A percentile compares a stretch with the other conserved stretches of the same genome.
Evolutionary conservation across 352 stramenopile genomes (phyloP).

Genomic region (Pythium plurisporium): DNA sequence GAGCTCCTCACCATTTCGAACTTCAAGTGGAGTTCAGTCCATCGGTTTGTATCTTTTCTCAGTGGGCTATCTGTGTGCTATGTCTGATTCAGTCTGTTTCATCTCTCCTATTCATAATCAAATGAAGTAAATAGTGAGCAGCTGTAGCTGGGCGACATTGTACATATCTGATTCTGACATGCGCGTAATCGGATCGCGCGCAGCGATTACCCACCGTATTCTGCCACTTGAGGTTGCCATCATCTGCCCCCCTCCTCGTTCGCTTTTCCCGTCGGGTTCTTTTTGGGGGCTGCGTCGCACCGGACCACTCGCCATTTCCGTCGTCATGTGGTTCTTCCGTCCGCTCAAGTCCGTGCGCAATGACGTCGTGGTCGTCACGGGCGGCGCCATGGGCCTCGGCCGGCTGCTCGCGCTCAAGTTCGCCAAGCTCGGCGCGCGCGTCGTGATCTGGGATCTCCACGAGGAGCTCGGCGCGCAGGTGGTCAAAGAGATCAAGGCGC

Average conservation of each 20-base stretch:
- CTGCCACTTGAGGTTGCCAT: too few relatives aligned
- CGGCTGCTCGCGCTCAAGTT: slow-evolving; percentile 37
- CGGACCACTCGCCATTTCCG: too few relatives aligned
- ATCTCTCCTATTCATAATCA: too few relatives aligned
- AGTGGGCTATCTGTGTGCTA: too few relatives aligned
- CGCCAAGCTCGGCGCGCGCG: slow-evolving; percentile 29
- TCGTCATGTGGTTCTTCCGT: slow-evolving; percentile 4
- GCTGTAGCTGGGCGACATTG: too few relatives aligned
- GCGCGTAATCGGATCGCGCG: not conserved
- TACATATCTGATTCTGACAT: not conserved
- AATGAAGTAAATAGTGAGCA: too few relatives aligned
- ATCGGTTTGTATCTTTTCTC: too few relatives aligned
- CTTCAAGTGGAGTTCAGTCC: too few relatives aligned
- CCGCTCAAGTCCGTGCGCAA: slow-evolving; percentile 18
- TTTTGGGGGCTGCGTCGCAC: too few relatives aligned
- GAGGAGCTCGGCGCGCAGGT: slow-evolving; percentile 23
- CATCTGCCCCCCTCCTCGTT: not conserved
- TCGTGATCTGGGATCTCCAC: slow-evolving; percentile 42
- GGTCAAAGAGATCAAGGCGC: slow-evolving; percentile 29
- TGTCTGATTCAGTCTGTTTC: too few relatives aligned
- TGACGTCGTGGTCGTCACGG: slow-evolving; percentile 30
- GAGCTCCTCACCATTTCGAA: too few relatives aligned
- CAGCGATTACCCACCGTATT: too few relatives aligned
- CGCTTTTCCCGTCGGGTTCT: not conserved
- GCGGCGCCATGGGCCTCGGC: slow-evolving; percentile 30